These are phyloP conservation scores for Sordaria brevicollis DNA, from an alignment of 495 filamentous ascomycete species.

Conservation along the genomic window DNA sequence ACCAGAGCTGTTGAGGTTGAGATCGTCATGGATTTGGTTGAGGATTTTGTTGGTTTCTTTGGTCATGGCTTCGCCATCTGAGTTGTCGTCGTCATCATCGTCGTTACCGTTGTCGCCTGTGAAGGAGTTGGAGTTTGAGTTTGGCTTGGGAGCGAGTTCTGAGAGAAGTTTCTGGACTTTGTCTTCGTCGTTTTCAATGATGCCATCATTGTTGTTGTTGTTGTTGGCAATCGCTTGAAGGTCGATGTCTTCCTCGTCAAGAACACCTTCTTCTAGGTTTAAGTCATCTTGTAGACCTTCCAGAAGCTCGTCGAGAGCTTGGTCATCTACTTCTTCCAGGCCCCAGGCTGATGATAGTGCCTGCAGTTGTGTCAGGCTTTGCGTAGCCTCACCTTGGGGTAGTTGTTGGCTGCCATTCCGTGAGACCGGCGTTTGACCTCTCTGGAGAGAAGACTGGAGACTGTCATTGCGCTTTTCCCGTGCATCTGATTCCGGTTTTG, in stretches of 20 bases:
- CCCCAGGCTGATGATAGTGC: conserved; percentile 4
- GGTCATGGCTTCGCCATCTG: conserved; percentile 31
- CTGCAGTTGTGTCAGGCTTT: neutral
- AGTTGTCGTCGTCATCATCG: conserved; percentile 18
- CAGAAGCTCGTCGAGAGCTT: conserved; percentile 28
- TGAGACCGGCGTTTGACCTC: neutral
- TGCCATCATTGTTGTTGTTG: neutral
- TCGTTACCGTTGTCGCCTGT: neutral
- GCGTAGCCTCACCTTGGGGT: neutral
- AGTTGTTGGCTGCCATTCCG: neutral
- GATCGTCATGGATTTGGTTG: conserved; percentile 27
- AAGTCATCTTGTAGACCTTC: conserved; percentile 18
- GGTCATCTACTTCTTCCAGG: conserved; percentile 18
- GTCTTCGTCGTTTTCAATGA: conserved; percentile 12
- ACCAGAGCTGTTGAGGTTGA: conserved; percentile 7
- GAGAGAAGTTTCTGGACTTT: conserved; percentile 19
- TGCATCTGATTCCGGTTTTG: neutral
- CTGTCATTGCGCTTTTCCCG: neutral
- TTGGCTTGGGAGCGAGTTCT: conserved; percentile 6
- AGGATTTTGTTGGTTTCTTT: conserved; percentile 25
- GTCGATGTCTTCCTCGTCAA: neutral
- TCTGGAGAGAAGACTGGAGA: neutral
- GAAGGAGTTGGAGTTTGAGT: neutral
- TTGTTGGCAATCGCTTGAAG: neutral
- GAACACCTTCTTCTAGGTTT: conserved; percentile 7